Base-by-base conservation (phyloP, 805 yeast species). In the Tetrapisispora pingtungensis region DNA sequence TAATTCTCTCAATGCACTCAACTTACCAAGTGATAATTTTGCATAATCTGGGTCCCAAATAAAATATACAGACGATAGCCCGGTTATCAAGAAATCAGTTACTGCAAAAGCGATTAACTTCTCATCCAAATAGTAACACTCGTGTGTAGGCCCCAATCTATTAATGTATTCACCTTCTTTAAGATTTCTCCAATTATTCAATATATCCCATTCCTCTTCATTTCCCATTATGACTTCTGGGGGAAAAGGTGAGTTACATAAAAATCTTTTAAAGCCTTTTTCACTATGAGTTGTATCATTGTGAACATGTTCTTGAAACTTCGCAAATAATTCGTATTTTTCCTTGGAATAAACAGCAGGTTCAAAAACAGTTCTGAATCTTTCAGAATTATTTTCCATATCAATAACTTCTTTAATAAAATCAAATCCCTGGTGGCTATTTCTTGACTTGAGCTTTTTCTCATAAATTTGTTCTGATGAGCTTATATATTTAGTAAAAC, bases 31-130 rank as follows among this genome's bases (percentile, higher is more conserved):
- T 0, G 85, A 81, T 51, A 80, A 65, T 42, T 75, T 70, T 4
- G 80, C 78, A 56, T 71, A 81, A 43, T 79, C 89, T 0, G 94
- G 93, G 57, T 87, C 89, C 84, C 93, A 86, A 12, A 88, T 77
- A 58, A 89, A 84, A 59, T 89, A 88, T 1, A 89, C 89, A 0
- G 95, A 80, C 0, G 96, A 86, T 0, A 89, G 60, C 0, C 85
- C 82, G 22, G 75, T 61, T 0, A 95, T 95, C 30, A 89, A 61
- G 18, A 88, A 65, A 61, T 88, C 97, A 27, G 83, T 56, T 1
- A 88, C 85, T 0, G 84, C 84, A 31, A 88, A 64, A 0, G 90
- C 96, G 34, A 84, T 75, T 18, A 88, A 66, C 48, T 72, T 69
- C 4, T 62, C 77, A 38, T 84, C 74, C 15, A 72, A 59, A 53